Base-by-base conservation (phyloP, 139 green algal species). In the Zygnema cylindricum region DNA sequence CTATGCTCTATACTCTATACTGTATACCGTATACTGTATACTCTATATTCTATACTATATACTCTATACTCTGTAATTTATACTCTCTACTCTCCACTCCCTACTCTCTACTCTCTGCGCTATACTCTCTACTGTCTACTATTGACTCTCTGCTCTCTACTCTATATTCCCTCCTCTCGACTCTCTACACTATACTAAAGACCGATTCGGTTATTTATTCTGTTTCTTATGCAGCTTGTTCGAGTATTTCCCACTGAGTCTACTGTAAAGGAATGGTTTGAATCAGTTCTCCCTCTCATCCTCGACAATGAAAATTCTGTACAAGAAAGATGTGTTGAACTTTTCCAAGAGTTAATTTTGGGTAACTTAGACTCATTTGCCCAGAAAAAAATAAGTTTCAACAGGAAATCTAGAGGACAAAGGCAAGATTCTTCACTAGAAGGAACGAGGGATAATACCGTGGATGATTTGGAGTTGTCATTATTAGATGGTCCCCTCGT, bases 231-330 rank as follows among this genome's bases (percentile, higher is more conserved):
- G 49, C 49, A 63, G 49, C 49, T 63, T 16, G 49, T 63, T 16
- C 49, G 16, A 7, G 49, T 25, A 16, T 63, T 63, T 16, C 49
- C 49, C 7, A 16, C 7, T 16, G 49, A 16, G 7, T 7, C 7
- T 16, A 63, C 49, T 63, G 49, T 82, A 2, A 57, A 87, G 39
- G 78, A 71, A 21, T 89, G 84, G 84, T 76, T 89, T 41, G n/a
- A 36, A 11, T 41, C 77, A 25, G 77, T 39, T 1, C 84, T 89
- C 30, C 75, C 78, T 23, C 84, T 89, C 40, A 33, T 36, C 21
- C 25, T 89, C 25, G 84, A 89, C 77, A 71, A n/a, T 25, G 84
- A 89, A 43, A 43, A 41, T 1, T 2, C 1, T 11, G 84, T 89
- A 30, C 40, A 81, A 30, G 84, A 89, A 25, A 41, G 81, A 76